phyloP scores from a whole-genome alignment of 2,329 filamentous ascomycete genomes.

The Fusarium azukiicola region DNA sequence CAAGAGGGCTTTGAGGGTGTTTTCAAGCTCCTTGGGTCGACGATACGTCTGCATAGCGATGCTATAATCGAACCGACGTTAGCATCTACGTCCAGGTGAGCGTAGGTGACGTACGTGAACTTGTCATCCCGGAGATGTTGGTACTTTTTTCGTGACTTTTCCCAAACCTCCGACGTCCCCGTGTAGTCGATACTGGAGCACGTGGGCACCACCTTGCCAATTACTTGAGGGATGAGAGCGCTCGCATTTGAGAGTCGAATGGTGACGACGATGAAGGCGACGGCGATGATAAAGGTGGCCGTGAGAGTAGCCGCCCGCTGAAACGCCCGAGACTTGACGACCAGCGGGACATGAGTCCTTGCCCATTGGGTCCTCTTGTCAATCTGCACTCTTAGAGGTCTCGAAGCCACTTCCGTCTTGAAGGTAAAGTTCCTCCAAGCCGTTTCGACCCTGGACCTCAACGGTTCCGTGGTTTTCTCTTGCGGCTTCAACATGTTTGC shows the following conservation, averaged over 20 bases:
- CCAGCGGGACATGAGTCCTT: slow-evolving; percentile 9
- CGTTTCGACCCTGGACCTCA: not conserved
- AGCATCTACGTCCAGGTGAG: not conserved
- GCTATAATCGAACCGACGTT: slow-evolving; percentile 45
- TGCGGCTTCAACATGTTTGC: slow-evolving; percentile 41
- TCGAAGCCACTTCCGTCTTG: not conserved
- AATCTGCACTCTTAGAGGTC: slow-evolving; percentile 31
- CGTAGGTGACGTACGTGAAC: slow-evolving; percentile 54
- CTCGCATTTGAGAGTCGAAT: slow-evolving; percentile 45
- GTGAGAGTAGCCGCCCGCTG: slow-evolving; percentile 35
- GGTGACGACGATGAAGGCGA: slow-evolving; percentile 42
- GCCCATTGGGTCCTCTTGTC: not conserved
- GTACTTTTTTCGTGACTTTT: slow-evolving; percentile 51
- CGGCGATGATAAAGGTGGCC: slow-evolving; percentile 31
- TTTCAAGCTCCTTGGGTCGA: slow-evolving; percentile 60
- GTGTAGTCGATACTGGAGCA: slow-evolving; percentile 44
- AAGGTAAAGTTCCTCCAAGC: not conserved
- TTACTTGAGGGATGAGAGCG: slow-evolving; percentile 41
- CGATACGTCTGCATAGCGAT: slow-evolving; percentile 63
- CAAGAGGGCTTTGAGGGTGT: slow-evolving; percentile 56
- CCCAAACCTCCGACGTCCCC: slow-evolving; percentile 46
- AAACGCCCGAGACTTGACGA: slow-evolving; percentile 48
- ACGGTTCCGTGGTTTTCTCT: not conserved
- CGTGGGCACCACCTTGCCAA: slow-evolving; percentile 40
- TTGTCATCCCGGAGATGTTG: slow-evolving; percentile 53